Conservation (phyloP, 495 filamentous ascomycete genomes). For the Penicillium psychrofluorescens region DNA sequence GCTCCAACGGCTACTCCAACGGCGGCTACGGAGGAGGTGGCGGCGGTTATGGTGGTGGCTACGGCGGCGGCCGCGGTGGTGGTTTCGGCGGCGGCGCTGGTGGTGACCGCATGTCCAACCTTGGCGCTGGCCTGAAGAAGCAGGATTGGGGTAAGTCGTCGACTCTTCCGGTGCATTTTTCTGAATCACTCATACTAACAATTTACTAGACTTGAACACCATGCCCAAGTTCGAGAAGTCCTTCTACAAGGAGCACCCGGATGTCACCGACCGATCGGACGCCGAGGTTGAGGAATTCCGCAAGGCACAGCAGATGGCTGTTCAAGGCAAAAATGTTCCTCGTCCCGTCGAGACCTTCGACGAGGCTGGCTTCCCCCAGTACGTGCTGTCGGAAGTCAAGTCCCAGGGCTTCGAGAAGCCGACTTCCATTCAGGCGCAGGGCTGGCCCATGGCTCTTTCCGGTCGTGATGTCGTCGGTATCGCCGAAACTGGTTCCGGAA, state of each 20-base stretch:
- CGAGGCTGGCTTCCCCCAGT: conserved; percentile 91
- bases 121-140: conserved; percentile 76
- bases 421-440: conserved; percentile 95
- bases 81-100: conserved; percentile 50
- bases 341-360: conserved; percentile 95
- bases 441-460: conserved; percentile 98
- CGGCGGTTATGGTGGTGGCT: conserved; percentile 47
- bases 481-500: conserved; percentile 97
- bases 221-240: conserved; percentile 98
- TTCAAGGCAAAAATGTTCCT: conserved; percentile 72
- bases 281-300: conserved; percentile 85
- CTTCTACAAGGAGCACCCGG: conserved; percentile 92
- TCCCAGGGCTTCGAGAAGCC: conserved; percentile 88
- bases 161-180: not conserved
- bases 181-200: conserved; percentile 18
- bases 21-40: conserved; percentile 32
- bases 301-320: conserved; percentile 67
- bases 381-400: conserved; percentile 98
- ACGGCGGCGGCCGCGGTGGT: conserved; percentile 35
- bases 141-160: conserved; percentile 73
- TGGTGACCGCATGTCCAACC: conserved; percentile 88
- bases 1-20: conserved; percentile 38
- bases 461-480: conserved; percentile 99
- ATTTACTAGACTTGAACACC: conserved; percentile 55
- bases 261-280: conserved; percentile 64